Evolutionary conservation across 2,329 filamentous ascomycete species (phyloP).

Genomic region (Aspergillus jensenii): DNA sequence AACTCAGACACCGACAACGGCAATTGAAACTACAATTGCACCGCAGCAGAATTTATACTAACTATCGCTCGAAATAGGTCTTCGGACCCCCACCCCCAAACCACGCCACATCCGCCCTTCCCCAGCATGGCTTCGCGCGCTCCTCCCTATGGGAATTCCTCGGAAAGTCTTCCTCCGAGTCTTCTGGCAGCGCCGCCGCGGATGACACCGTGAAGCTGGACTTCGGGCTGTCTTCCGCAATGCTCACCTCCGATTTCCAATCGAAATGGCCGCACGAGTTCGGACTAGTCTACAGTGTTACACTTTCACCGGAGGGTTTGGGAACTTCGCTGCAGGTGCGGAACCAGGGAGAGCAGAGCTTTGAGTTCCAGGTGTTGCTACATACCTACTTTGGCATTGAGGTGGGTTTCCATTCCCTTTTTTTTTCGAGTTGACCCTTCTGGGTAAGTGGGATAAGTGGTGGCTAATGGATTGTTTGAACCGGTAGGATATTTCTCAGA

Average conservation of each 20-base stretch:
- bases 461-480: no score
- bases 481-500: constrained; percentile 71
- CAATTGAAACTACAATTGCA: not conserved
- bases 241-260: constrained; percentile 66
- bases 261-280: constrained; percentile 84
- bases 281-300: constrained; percentile 89
- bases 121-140: constrained; percentile 94
- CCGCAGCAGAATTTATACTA: not conserved
- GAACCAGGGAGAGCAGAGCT: constrained; percentile 78
- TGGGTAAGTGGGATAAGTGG: not conserved
- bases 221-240: constrained; percentile 79
- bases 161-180: constrained; percentile 71
- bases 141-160: constrained; percentile 91
- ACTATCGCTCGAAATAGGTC: constrained; percentile 48
- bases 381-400: constrained; percentile 86
- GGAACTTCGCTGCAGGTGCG: constrained; percentile 81
- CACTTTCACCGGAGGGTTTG: constrained; percentile 70
- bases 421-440: not conserved
- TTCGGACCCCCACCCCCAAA: constrained; percentile 75
- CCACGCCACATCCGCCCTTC: constrained; percentile 73
- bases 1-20: not conserved
- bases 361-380: constrained; percentile 88
- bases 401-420: constrained; percentile 54
- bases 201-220: constrained; percentile 85
- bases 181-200: constrained; percentile 43